These are phyloP conservation scores for Blepharisma stoltei DNA, from an alignment of 73 alveolate genomes.

Conservation along the genomic window DNA sequence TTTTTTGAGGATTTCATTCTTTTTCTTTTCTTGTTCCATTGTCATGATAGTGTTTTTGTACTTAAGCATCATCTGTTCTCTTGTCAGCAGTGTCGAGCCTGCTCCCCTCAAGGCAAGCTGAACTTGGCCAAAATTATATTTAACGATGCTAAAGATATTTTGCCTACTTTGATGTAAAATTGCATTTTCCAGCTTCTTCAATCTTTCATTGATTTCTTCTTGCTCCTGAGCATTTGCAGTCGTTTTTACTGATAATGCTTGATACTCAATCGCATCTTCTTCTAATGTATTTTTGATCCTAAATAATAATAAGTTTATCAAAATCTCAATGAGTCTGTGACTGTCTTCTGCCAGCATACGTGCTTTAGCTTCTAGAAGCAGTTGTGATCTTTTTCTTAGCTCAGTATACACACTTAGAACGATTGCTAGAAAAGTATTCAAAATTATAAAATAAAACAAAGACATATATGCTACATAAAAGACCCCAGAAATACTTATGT, in stretches of 20 bases:
- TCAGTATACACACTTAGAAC: conserved; percentile 53
- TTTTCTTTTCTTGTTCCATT: conserved; percentile 36
- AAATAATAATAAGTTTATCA: neutral
- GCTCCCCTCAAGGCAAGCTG: conserved; percentile 18
- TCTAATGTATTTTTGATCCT: conserved; percentile 1
- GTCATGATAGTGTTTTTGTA: conserved; percentile 25
- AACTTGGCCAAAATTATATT: conserved; percentile 36
- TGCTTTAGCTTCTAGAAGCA: conserved; percentile 58
- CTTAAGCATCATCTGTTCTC: conserved; percentile 42
- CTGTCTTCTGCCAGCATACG: conserved; percentile 47
- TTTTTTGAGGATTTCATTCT: conserved; percentile 27
- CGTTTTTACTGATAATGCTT: neutral
- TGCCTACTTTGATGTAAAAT: conserved; percentile 21
- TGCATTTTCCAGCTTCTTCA: neutral
- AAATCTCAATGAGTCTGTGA: conserved; percentile 20
- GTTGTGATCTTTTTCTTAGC: conserved; percentile 39
- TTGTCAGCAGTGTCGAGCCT: conserved; percentile 30
- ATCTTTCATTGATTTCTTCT: neutral
- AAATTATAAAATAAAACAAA: conserved; percentile 34
- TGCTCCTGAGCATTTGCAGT: neutral
- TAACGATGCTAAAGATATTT: conserved; percentile 28
- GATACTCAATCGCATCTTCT: conserved; percentile 9
- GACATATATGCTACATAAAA: conserved; percentile 35
- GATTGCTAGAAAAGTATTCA: conserved; percentile 54
- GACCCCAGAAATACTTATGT: neutral